A percentile compares a stretch with the other conserved stretches of the same genome.
phyloP scores from a whole-genome alignment of 345 rosid species.

The Salix arbutifolia region DNA sequence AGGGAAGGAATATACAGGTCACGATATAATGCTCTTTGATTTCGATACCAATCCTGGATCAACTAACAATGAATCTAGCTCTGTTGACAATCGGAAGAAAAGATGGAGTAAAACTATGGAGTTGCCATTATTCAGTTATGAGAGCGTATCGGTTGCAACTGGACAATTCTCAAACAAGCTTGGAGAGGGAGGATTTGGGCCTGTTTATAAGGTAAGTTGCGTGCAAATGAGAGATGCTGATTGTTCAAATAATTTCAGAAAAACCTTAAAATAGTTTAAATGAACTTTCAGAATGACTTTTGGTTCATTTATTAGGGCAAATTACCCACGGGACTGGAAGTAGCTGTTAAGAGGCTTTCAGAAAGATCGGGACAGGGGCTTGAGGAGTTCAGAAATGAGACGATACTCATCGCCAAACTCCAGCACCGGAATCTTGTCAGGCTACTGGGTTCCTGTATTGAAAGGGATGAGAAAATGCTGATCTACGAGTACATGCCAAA shows the following conservation, averaged over 20 bases:
- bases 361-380: constrained; percentile 1
- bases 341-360: not conserved
- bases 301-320: not conserved
- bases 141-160: too few relatives aligned
- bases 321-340: not conserved
- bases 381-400: not conserved
- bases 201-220: too few relatives aligned
- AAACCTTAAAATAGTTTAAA: too few relatives aligned
- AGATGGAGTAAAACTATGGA: not conserved
- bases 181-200: not conserved
- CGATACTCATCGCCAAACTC: not conserved
- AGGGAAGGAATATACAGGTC: too few relatives aligned
- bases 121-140: not conserved
- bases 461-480: not conserved
- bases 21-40: not conserved
- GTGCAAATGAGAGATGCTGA: too few relatives aligned
- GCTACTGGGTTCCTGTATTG: not conserved
- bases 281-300: not conserved
- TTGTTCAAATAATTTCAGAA: too few relatives aligned
- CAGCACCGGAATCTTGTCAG: constrained; percentile 1
- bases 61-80: not conserved
- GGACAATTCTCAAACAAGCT: not conserved
- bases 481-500: not conserved
- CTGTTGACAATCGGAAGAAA: not conserved
- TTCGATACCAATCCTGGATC: not conserved